phyloP scores from a whole-genome alignment of 2,329 filamentous ascomycete species.

The Bipolaris zeicola region DNA sequence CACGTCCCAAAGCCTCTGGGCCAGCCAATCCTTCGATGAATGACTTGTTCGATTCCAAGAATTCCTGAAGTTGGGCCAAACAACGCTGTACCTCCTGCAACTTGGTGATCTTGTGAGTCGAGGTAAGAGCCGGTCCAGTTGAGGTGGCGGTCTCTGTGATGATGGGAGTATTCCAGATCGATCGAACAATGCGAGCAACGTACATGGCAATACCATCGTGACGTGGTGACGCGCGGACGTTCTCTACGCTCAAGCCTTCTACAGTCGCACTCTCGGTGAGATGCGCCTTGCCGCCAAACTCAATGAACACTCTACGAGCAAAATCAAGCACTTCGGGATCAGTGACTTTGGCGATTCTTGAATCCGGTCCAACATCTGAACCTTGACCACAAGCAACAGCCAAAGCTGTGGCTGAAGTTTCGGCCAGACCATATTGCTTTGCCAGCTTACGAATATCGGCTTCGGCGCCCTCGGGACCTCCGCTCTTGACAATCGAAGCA shows the following conservation, averaged over 20 bases:
- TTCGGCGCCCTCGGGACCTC: slow-evolving; percentile 79
- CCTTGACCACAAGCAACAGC: slow-evolving; percentile 96
- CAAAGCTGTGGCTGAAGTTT: slow-evolving; percentile 87
- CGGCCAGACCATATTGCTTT: slow-evolving; percentile 81
- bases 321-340: slow-evolving; percentile 86
- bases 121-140: slow-evolving; percentile 67
- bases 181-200: slow-evolving; percentile 83
- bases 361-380: slow-evolving; percentile 74
- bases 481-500: slow-evolving; percentile 76
- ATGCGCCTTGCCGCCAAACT: slow-evolving; percentile 85
- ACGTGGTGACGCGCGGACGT: slow-evolving; percentile 83
- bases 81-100: slow-evolving; percentile 79
- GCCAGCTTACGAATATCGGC: slow-evolving; percentile 83
- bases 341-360: slow-evolving; percentile 70
- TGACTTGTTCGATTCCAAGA: slow-evolving; percentile 83
- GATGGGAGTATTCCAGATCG: slow-evolving; percentile 83
- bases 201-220: slow-evolving; percentile 90
- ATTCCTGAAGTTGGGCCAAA: slow-evolving; percentile 76
- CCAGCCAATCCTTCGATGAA: slow-evolving; percentile 96
- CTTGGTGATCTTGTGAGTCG: slow-evolving; percentile 70
- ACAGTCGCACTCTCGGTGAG: slow-evolving; percentile 77
- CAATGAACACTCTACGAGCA: slow-evolving; percentile 86
- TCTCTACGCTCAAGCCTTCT: slow-evolving; percentile 71
- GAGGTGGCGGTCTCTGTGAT: slow-evolving; percentile 62
- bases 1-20: slow-evolving; percentile 79